Evolutionary conservation across 345 rosid genomes (phyloP), one percentile per base, ranked within the genome.

Genomic region (Geranium rotundifolium): DNA sequence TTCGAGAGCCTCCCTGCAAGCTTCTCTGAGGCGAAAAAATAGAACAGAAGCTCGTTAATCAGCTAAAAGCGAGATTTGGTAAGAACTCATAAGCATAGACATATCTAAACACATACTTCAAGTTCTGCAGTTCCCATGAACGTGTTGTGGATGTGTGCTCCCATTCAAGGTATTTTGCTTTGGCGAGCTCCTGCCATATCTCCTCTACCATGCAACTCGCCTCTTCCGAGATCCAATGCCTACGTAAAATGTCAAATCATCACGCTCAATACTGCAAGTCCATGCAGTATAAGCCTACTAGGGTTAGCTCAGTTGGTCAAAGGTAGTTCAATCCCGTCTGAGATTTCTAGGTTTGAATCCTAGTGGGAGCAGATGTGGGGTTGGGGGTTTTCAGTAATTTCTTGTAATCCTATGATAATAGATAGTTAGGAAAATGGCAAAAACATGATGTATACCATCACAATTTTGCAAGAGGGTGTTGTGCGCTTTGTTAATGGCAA

Each of bases 201-300:
- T 79, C 95, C 67, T 92, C 95, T 27, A 89, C 84, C 82, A 85
- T 83, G 56, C 84, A 81, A 46, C 93, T 79, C 83, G 17, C 82
- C 84, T 79, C 88, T 80, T 56, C 91, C 96, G 64, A 89, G 93
- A 73, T 92, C 90, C 77, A 92, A 68, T 31, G 97, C 96, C 95
- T 89, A 23, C 27, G 62, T 31, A 60, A 1, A 16, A 66, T 18
- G 13, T 4, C 37, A 61, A 27, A 30, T 8, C 17, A 18, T 55
- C 34, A 64, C 27, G 27, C 2, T 23, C 27, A 23, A 23, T 23
- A 23, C 27, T 23, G 27, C 27, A 23, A 23, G 27, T 23, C 27
- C 27, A 23, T 23, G 27, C 27, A 23, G 27, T 23, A 23, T 23
- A 23, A 23, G 27, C 27, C 27, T 2, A 23, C 27, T 23, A 23